Base-by-base conservation (phyloP, 805 yeast species). In the Sugiyamaella americana region DNA sequence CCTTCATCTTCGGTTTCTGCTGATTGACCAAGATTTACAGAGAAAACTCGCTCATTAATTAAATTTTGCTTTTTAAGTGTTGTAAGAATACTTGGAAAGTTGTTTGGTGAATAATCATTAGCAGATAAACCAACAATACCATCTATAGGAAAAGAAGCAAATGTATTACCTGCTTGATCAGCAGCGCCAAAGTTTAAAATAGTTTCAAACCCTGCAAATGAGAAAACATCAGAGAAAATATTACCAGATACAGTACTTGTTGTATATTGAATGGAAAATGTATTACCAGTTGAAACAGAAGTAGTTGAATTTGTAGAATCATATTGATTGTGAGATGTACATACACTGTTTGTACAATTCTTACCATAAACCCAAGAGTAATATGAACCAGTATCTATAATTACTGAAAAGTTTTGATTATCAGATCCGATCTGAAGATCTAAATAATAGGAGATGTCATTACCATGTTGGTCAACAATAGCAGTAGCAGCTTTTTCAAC, bases 311-410 rank as follows among this genome's bases (percentile, higher is more conserved):
- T 30, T n/a, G 46, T 22, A 2, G 51, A 26, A n/a, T 49, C 46
- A 13, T 48, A 44, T 10, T 36, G 37, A 34, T 51, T 49, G 40
- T 53, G 63, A 18, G 55, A 40, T 21, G 73, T 62, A 51, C 85
- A 80, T 1, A 76, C 67, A 6, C 53, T 49, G 43, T 69, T 69
- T 1, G 64, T 59, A 63, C 86, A 80, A 34, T 71, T 61, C 1
- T 68, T 59, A 41, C 76, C 79, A 58, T 78, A 79, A 2, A 81
- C 69, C 87, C 87, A 81, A 2, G 79, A 58, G 48, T 79, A 74
- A 16, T 80, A 79, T 22, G 83, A 77, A 4, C 84, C 86, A 0
- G 87, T 81, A 60, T 81, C 87, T 16, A 81, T 63, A 17, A 81
- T 68, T 35, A 81, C 62, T 3, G 76, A 76, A 53, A 71, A 78